phyloP scores from a whole-genome alignment of 2,329 filamentous ascomycete species.

The Xylariaceae sp. region DNA sequence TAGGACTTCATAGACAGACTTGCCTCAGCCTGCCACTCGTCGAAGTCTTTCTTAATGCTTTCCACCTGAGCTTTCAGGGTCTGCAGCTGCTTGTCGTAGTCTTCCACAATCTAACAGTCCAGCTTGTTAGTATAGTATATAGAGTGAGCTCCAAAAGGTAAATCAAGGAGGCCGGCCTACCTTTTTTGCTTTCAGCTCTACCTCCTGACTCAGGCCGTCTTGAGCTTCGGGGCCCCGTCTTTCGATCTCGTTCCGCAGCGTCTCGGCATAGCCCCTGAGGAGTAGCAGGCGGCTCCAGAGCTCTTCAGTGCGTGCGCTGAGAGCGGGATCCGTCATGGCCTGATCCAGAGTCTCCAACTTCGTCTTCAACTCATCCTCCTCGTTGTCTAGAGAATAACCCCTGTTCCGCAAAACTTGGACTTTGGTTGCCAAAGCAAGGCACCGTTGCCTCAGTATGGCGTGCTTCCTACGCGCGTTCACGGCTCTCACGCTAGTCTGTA shows the following conservation, averaged over 20 bases:
- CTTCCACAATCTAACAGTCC: constrained; percentile 60
- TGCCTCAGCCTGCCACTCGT: constrained; percentile 49
- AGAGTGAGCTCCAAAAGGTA: neutral
- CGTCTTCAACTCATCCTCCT: constrained; percentile 72
- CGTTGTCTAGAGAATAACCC: constrained; percentile 72
- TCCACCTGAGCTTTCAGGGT: constrained; percentile 71
- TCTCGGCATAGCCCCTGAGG: constrained; percentile 65
- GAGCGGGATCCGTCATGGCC: constrained; percentile 65
- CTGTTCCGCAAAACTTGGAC: constrained; percentile 76
- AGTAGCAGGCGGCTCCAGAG: constrained; percentile 78
- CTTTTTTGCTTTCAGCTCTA: constrained; percentile 68
- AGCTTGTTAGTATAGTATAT: constrained; percentile 21
- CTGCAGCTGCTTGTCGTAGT: constrained; percentile 74
- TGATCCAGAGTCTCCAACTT: constrained; percentile 66
- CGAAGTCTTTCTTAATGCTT: constrained; percentile 53
- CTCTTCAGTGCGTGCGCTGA: constrained; percentile 73
- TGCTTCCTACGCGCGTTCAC: constrained; percentile 69
- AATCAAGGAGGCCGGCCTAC: constrained; percentile 47
- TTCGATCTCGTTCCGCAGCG: constrained; percentile 68
- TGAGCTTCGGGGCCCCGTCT: constrained; percentile 54
- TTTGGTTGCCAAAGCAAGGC: constrained; percentile 68
- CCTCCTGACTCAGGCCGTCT: constrained; percentile 61
- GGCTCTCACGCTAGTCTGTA: constrained; percentile 68
- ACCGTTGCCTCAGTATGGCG: constrained; percentile 65
- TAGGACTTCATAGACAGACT: constrained; percentile 32